These are phyloP conservation scores for Carpinus fangiana DNA, from an alignment of 306 rosid species.

Conservation along the genomic window DNA sequence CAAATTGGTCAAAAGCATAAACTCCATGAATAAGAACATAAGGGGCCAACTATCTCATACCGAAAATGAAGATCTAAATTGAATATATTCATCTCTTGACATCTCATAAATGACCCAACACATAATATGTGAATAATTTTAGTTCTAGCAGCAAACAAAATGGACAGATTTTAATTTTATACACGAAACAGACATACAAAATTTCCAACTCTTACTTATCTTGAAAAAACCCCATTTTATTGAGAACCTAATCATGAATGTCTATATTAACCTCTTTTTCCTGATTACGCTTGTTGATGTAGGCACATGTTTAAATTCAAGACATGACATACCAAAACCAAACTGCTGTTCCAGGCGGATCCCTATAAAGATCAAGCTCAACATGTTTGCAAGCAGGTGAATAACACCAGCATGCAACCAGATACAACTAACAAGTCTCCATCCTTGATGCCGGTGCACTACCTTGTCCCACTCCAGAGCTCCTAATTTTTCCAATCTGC, in stretches of 20 bases:
- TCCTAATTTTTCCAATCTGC: conserved; percentile 80
- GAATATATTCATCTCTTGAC: neutral
- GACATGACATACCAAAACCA: conserved; percentile 64
- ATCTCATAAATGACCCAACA: neutral
- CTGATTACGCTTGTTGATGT: neutral
- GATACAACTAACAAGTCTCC: conserved; percentile 83
- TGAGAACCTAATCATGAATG: neutral
- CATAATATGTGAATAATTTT: neutral
- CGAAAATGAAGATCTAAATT: neutral
- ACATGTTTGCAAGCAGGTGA: conserved; percentile 76
- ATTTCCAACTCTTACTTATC: neutral
- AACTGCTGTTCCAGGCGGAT: conserved; percentile 90
- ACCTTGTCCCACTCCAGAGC: conserved; percentile 56
- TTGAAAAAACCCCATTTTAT: neutral
- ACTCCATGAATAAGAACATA: neutral
- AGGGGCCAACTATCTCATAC: neutral
- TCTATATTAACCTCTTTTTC: neutral
- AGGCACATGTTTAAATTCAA: neutral
- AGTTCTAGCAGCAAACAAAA: neutral
- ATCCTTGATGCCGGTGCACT: conserved; percentile 65
- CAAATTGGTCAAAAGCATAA: neutral
- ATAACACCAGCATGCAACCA: conserved; percentile 92
- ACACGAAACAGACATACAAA: neutral
- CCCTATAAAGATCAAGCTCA: conserved; percentile 78
- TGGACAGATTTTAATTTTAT: neutral